Conservation (phyloP, 2,329 filamentous ascomycete species). For the Myriosclerotinia curreyana region DNA sequence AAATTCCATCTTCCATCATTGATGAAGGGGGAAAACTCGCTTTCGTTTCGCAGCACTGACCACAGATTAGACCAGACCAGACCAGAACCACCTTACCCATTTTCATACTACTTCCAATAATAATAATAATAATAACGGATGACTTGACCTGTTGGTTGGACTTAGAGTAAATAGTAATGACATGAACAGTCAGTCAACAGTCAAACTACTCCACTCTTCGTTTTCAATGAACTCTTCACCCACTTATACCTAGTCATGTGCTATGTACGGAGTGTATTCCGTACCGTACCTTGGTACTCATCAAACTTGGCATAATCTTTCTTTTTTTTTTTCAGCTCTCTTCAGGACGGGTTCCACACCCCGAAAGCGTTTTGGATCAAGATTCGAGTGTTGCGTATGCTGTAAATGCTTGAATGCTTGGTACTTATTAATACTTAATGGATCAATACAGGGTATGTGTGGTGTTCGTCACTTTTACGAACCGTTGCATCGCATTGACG, state of each 20-base stretch:
- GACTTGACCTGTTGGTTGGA: background rate
- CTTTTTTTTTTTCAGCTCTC: constrained; percentile 16
- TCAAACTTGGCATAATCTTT: constrained; percentile 2
- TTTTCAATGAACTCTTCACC: too few relatives aligned
- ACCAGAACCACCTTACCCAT: background rate
- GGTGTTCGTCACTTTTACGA: constrained; percentile 9
- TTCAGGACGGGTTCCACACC: constrained; percentile 14
- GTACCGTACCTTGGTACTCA: too few relatives aligned
- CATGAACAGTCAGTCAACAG: background rate
- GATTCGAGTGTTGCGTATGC: background rate
- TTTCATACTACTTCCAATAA: background rate
- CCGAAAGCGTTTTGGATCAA: constrained; percentile 10
- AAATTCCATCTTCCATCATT: constrained; percentile 17
- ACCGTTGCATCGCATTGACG: constrained; percentile 20
- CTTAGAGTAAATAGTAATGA: background rate
- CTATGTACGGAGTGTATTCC: too few relatives aligned
- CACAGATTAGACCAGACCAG: too few relatives aligned
- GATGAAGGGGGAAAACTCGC: constrained; percentile 13
- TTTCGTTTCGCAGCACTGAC: constrained; percentile 19
- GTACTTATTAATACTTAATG: background rate
- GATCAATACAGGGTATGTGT: background rate
- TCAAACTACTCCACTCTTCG: constrained; percentile 1
- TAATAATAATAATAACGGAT: too few relatives aligned
- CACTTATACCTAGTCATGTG: too few relatives aligned
- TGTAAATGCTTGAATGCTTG: background rate